Evolutionary conservation across 768 basidiomycete species (phyloP), one percentile per base, ranked within the genome.

Genomic region (Calocera cornea): DNA sequence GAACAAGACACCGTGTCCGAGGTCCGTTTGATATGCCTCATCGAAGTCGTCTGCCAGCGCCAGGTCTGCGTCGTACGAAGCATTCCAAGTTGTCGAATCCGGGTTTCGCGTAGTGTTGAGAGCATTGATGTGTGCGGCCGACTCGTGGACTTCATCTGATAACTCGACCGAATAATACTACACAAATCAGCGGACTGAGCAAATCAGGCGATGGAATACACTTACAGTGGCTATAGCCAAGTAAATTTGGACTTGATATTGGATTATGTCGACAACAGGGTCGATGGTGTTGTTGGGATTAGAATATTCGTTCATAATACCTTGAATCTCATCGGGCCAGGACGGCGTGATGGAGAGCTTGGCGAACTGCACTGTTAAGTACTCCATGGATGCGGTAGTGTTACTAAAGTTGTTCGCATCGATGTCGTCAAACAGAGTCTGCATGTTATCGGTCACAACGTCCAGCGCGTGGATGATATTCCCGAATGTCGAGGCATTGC

Each of bases 391-490:
- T 2, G 54, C 54, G 14, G 27, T 29, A 11, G 54, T 60, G 22
- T 60, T 27, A 10, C 16, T 60, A 27, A 60, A 60, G 31, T 60
- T 33, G 31, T 60, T 33, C 2, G 24, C 54, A 22, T 60, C 54
- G 54, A 60, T 14, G 27, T 60, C 54, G 54, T 27, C 19, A 19
- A 60, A 60, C 2, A 60, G 14, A 2, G 54, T 10, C 22, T 29
- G 31, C 11, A 60, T 10, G 31, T 60, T 60, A 10, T 60, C 27
- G 54, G 7, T 60, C 14, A 60, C 54, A 27, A 60, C 19, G 54
- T 60, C 54, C 14, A 60, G 54, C 2, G 54, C 54, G 54, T 60
- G 54, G 54, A 27, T 60, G 54, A 60, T 60, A 60, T 60, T 60
- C 27, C 8, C 11, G 27, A 60, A 60, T 19, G 54, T 60, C 5